Evolutionary conservation across 768 basidiomycete genomes (phyloP).

Genomic region (Boletales sp.): DNA sequence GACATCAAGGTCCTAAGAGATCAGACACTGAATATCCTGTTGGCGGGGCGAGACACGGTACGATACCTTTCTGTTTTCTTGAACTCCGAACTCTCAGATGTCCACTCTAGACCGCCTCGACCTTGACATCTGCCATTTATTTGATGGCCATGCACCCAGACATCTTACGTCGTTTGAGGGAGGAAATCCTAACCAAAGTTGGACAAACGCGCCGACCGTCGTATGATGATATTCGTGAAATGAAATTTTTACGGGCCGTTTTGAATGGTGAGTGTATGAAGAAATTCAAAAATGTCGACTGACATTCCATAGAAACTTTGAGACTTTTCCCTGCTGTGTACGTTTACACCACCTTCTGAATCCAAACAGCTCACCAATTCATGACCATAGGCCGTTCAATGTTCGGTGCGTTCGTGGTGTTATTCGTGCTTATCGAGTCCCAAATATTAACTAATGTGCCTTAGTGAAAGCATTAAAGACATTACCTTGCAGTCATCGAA

Average conservation of each 20-base stretch:
- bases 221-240: conserved; percentile 39
- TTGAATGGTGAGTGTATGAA: conserved; percentile 34
- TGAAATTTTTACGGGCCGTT: conserved; percentile 43
- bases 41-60: conserved; percentile 45
- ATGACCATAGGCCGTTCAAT: conserved; percentile 29
- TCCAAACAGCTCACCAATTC: not conserved
- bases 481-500: conserved; percentile 22
- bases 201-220: conserved; percentile 34
- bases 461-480: conserved; percentile 20
- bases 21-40: conserved; percentile 40
- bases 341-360: not conserved
- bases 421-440: not conserved
- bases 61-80: not conserved
- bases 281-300: not conserved
- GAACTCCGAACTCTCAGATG: not conserved
- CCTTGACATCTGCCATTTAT: conserved; percentile 43
- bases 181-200: conserved; percentile 39
- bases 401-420: conserved; percentile 20
- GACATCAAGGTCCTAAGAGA: conserved; percentile 36
- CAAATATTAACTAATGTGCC: not conserved
- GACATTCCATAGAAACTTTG: conserved; percentile 25
- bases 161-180: conserved; percentile 34
- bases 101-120: conserved; percentile 36
- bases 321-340: conserved; percentile 33
- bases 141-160: conserved; percentile 44